phyloP scores from a whole-genome alignment of 495 filamentous ascomycete genomes.

The Hypoxylon subgilvum region DNA sequence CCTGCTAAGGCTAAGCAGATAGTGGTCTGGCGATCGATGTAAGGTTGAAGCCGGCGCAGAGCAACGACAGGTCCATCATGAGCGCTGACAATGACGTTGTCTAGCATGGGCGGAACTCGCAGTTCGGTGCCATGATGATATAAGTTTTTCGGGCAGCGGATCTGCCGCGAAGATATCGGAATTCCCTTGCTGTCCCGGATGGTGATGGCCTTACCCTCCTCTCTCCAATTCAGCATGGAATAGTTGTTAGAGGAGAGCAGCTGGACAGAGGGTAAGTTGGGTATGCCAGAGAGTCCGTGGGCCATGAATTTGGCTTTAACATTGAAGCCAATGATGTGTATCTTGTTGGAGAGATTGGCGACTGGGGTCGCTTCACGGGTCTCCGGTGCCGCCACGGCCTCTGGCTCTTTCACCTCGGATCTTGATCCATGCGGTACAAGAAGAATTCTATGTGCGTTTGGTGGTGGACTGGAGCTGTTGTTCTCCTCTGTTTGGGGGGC shows the following conservation, averaged over 20 bases:
- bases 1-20: slow-evolving; percentile 84
- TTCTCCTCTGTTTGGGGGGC: too few relatives aligned
- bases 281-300: slow-evolving; percentile 52
- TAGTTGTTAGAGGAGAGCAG: slow-evolving; percentile 38
- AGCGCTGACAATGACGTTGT: slow-evolving; percentile 73
- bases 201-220: slow-evolving; percentile 28
- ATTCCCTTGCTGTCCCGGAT: slow-evolving; percentile 9
- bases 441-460: not conserved
- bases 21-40: slow-evolving; percentile 74
- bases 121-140: not conserved
- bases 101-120: slow-evolving; percentile 52
- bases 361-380: not conserved
- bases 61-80: slow-evolving; percentile 63
- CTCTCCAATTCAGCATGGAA: slow-evolving; percentile 33
- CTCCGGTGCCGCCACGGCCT: not conserved
- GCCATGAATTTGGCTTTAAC: slow-evolving; percentile 57
- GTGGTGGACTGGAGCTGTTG: too few relatives aligned
- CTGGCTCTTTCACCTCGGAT: not conserved
- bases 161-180: slow-evolving; percentile 15
- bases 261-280: slow-evolving; percentile 37
- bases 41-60: slow-evolving; percentile 63
- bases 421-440: not conserved
- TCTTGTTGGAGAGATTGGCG: slow-evolving; percentile 39
- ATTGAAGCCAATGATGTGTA: slow-evolving; percentile 61
- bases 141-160: slow-evolving; percentile 22